A percentile compares a stretch with the other conserved stretches of the same genome.
phyloP scores from a whole-genome alignment of 1,284 basidiomycete species.

The Apiotrichum mycotoxinovorans region DNA sequence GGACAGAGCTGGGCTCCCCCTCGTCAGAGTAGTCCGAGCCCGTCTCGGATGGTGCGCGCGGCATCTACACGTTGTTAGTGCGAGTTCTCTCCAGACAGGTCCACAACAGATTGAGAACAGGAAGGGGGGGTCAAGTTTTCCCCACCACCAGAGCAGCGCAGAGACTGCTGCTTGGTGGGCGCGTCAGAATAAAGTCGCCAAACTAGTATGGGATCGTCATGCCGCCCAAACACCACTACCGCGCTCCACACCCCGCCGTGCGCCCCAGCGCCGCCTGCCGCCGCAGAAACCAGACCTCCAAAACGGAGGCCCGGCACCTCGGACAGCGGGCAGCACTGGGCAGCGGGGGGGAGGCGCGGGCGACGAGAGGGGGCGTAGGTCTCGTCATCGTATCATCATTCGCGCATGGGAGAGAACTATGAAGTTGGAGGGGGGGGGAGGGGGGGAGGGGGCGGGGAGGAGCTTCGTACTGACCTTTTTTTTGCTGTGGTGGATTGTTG shows the following conservation, averaged over 20 bases:
- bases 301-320: constrained; percentile 20
- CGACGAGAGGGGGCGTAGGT: constrained; percentile 31
- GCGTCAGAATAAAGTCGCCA: constrained; percentile 49
- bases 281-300: constrained; percentile 7
- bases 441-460: background rate
- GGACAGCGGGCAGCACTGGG: constrained; percentile 19
- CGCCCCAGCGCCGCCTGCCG: constrained; percentile 10
- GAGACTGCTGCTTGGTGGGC: background rate
- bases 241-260: constrained; percentile 5
- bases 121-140: background rate
- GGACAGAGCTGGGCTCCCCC: constrained; percentile 17
- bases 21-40: constrained; percentile 1
- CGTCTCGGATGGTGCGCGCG: background rate
- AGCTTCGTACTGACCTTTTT: constrained; percentile 1
- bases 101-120: background rate
- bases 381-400: constrained; percentile 49
- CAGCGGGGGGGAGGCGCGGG: constrained; percentile 7
- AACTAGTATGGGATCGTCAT: constrained; percentile 47
- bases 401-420: constrained; percentile 10
- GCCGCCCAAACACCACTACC: constrained; percentile 9
- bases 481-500: background rate
- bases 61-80: background rate
- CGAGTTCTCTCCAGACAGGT: background rate
- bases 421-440: background rate
- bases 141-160: background rate